Conservation (phyloP, 2,329 filamentous ascomycete species). For the Volutella citrinella region DNA sequence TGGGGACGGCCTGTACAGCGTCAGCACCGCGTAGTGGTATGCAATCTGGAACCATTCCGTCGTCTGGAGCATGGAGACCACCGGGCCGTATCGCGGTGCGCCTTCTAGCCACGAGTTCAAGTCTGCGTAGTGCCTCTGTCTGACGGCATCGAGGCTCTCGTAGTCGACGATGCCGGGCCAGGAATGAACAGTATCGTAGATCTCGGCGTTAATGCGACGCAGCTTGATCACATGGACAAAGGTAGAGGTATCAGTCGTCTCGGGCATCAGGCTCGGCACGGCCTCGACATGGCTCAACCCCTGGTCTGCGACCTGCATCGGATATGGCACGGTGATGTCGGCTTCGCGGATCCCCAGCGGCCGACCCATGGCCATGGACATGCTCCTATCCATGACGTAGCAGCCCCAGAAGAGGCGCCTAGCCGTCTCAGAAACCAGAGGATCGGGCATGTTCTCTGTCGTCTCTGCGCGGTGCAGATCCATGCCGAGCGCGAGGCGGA, state of each 20-base stretch:
- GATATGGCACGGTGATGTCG: slow-evolving; percentile 18
- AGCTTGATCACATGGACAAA: slow-evolving; percentile 19
- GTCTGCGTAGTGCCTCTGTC: slow-evolving; percentile 18
- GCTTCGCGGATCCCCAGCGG: slow-evolving; percentile 19
- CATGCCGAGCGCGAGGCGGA: slow-evolving; percentile 19
- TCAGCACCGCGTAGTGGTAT: slow-evolving; percentile 21
- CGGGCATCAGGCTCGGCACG: slow-evolving; percentile 13
- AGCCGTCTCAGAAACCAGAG: slow-evolving; percentile 19
- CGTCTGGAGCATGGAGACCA: slow-evolving; percentile 21
- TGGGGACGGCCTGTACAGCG: slow-evolving; percentile 19
- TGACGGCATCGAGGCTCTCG: slow-evolving; percentile 14
- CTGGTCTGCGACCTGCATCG: slow-evolving; percentile 15
- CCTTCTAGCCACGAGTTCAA: slow-evolving; percentile 20
- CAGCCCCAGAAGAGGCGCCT: slow-evolving; percentile 21
- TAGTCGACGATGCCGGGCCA: slow-evolving; percentile 14
- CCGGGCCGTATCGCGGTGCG: slow-evolving; percentile 17
- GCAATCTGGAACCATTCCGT: slow-evolving; percentile 23
- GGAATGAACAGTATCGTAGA: slow-evolving; percentile 20
- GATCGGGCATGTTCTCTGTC: slow-evolving; percentile 5
- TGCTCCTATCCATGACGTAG: slow-evolving; percentile 21
- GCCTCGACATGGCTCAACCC: slow-evolving; percentile 12
- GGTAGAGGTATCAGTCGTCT: slow-evolving; percentile 19
- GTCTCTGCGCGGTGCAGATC: slow-evolving; percentile 20
- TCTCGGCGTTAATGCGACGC: slow-evolving; percentile 16
- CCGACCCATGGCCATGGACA: slow-evolving; percentile 17